phyloP scores from a whole-genome alignment of 1,139 yeast species.

The Keqinozyma sinolaborantium region DNA sequence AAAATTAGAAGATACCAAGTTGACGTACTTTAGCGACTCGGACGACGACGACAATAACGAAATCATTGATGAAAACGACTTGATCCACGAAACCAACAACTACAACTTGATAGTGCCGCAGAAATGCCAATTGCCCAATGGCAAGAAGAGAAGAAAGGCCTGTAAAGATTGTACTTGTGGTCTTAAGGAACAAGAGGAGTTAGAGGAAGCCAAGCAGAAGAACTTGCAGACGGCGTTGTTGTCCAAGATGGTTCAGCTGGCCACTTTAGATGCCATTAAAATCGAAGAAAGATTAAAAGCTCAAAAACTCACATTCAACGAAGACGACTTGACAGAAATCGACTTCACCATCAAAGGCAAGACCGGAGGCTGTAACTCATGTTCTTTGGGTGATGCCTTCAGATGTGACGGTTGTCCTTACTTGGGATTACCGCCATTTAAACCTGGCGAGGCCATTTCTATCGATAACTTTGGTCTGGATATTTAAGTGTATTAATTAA shows the following conservation, averaged over 20 bases:
- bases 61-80: slow-evolving; percentile 40
- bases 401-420: slow-evolving; percentile 98
- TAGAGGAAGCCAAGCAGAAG: slow-evolving; percentile 48
- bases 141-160: slow-evolving; percentile 74
- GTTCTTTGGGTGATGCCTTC: slow-evolving; percentile 96
- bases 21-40: slow-evolving; percentile 50
- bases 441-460: slow-evolving; percentile 81
- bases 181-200: slow-evolving; percentile 73
- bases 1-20: slow-evolving; percentile 44
- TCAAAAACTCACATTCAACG: slow-evolving; percentile 52
- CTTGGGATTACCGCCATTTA: slow-evolving; percentile 94
- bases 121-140: slow-evolving; percentile 46
- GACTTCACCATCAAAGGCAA: slow-evolving; percentile 96
- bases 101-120: slow-evolving; percentile 43
- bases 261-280: slow-evolving; percentile 50
- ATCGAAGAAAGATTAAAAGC: slow-evolving; percentile 47
- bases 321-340: slow-evolving; percentile 74
- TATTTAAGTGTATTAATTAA: slow-evolving; percentile 15
- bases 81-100: slow-evolving; percentile 25
- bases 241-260: slow-evolving; percentile 49
- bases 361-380: slow-evolving; percentile 94
- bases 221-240: slow-evolving; percentile 42
- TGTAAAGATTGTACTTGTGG: slow-evolving; percentile 99
- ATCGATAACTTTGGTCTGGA: slow-evolving; percentile 53
- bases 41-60: slow-evolving; percentile 33